A percentile compares a stretch with the other conserved stretches of the same genome.
These are phyloP conservation scores for Penicillium fuscoglaucum DNA, from an alignment of 2,329 filamentous ascomycete species.

Conservation along the genomic window DNA sequence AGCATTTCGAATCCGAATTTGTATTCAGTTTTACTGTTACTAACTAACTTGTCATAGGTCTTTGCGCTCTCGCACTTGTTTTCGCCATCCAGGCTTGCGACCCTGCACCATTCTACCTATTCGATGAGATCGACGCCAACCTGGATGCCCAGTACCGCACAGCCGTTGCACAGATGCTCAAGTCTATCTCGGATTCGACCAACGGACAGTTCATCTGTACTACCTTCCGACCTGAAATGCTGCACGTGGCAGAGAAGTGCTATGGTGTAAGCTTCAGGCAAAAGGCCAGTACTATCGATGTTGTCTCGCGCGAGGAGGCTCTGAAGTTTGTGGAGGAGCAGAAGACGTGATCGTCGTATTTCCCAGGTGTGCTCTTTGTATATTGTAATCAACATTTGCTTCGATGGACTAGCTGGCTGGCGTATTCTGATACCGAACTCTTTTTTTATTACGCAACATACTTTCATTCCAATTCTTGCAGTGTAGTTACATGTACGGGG, in stretches of 20 bases:
- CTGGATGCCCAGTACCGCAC: constrained; percentile 97
- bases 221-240: constrained; percentile 95
- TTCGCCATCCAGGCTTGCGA: constrained; percentile 99
- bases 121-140: constrained; percentile 98
- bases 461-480: background rate
- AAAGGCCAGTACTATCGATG: constrained; percentile 93
- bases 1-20: constrained; percentile 38
- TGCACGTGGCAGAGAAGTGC: constrained; percentile 93
- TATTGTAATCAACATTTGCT: constrained; percentile 14
- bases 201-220: constrained; percentile 94
- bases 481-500: background rate
- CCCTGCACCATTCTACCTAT: constrained; percentile 97
- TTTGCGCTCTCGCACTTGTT: constrained; percentile 94
- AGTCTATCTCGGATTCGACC: constrained; percentile 65
- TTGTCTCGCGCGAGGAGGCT: constrained; percentile 82
- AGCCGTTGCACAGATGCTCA: constrained; percentile 84
- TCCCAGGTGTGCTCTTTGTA: constrained; percentile 7
- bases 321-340: constrained; percentile 94
- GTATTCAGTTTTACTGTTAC: background rate
- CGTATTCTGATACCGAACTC: constrained; percentile 21
- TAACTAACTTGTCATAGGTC: constrained; percentile 55
- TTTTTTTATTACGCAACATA: constrained; percentile 1
- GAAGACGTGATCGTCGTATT: constrained; percentile 39
- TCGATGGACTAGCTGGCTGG: constrained; percentile 19
- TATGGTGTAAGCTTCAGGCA: constrained; percentile 90